Evolutionary conservation across 805 yeast genomes (phyloP).

Genomic region (Kockiozyma suomiensis): DNA sequence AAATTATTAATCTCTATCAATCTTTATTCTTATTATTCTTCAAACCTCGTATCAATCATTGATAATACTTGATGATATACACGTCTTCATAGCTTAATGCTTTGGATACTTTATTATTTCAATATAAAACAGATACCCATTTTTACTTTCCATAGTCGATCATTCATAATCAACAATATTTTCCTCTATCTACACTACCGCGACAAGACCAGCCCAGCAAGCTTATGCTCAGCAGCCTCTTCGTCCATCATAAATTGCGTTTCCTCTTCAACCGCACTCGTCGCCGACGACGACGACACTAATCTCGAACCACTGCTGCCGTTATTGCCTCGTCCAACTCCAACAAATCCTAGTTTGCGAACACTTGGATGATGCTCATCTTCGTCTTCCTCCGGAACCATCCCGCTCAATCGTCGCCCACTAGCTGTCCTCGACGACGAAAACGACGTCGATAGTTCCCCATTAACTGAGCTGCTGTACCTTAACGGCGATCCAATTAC

Average conservation of each 20-base stretch:
- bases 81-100: too few relatives aligned
- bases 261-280: conserved; percentile 19
- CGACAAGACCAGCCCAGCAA: not conserved
- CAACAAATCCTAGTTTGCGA: not conserved
- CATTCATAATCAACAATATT: too few relatives aligned
- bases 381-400: conserved; percentile 7
- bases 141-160: too few relatives aligned
- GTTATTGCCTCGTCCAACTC: not conserved
- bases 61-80: too few relatives aligned
- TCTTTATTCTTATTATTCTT: too few relatives aligned
- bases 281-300: too few relatives aligned
- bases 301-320: not conserved
- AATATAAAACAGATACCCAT: too few relatives aligned
- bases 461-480: conserved; percentile 8
- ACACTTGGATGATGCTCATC: conserved; percentile 14
- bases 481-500: conserved; percentile 28
- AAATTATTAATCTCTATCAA: not conserved
- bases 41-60: too few relatives aligned
- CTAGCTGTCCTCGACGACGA: conserved; percentile 13
- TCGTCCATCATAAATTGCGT: conserved; percentile 34
- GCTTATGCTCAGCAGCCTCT: not conserved
- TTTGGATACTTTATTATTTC: too few relatives aligned
- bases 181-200: not conserved
- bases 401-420: conserved; percentile 4
- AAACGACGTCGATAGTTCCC: not conserved